A percentile compares a stretch with the other conserved stretches of the same genome.
Conservation (phyloP, 1,139 yeast species). For the Kodamaea sp. region DNA sequence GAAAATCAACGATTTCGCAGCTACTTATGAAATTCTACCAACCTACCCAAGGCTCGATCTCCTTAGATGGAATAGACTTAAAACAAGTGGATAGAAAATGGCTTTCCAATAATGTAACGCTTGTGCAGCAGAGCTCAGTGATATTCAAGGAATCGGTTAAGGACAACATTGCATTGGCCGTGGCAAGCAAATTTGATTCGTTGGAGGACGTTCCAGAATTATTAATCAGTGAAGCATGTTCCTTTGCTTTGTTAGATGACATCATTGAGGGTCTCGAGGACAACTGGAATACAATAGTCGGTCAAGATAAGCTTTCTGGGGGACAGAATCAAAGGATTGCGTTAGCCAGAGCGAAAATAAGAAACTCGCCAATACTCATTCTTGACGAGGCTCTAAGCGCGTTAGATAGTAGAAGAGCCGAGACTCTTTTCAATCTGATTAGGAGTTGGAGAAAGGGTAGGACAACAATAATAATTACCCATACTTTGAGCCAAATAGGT, state of each 20-base stretch:
- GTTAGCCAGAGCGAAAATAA: constrained; percentile 75
- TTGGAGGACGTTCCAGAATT: constrained; percentile 24
- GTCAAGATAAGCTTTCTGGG: constrained; percentile 69
- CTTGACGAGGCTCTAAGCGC: constrained; percentile 89
- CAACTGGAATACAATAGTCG: constrained; percentile 56
- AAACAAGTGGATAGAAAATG: constrained; percentile 45
- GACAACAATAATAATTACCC: constrained; percentile 82
- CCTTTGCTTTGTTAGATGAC: constrained; percentile 51
- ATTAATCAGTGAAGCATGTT: constrained; percentile 46
- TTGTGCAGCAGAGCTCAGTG: constrained; percentile 70
- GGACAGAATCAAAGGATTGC: constrained; percentile 88
- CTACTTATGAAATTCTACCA: constrained; percentile 62
- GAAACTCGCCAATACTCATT: constrained; percentile 72
- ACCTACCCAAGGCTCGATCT: constrained; percentile 48
- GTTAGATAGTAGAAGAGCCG: constrained; percentile 56
- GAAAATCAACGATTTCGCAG: constrained; percentile 79
- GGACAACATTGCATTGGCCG: constrained; percentile 62
- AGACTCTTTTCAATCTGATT: constrained; percentile 47
- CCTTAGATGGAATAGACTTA: constrained; percentile 55
- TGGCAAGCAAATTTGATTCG: constrained; percentile 22
- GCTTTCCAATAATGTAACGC: constrained; percentile 64
- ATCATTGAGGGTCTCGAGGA: constrained; percentile 48
- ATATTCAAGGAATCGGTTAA: constrained; percentile 64
- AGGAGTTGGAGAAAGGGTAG: constrained; percentile 62
- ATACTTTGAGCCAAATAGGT: constrained; percentile 61